These are phyloP conservation scores for Alternaria novae-zelandiae DNA, from an alignment of 2,329 filamentous ascomycete genomes.

Conservation along the genomic window DNA sequence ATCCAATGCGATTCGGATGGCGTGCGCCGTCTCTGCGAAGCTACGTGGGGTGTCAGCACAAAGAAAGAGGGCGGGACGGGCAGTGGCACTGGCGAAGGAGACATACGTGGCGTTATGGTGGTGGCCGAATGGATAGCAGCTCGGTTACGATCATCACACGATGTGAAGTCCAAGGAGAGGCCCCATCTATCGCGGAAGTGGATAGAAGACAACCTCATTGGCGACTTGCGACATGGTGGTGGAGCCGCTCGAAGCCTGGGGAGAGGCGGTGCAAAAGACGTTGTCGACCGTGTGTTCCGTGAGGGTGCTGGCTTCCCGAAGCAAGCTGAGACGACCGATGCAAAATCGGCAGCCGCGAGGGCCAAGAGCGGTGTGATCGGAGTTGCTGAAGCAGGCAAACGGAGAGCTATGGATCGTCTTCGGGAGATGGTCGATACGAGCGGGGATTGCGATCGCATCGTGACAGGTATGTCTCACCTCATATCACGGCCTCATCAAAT, in stretches of 20 bases:
- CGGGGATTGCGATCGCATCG: slow-evolving; percentile 78
- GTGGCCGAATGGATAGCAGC: slow-evolving; percentile 86
- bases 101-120: slow-evolving; percentile 83
- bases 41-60: slow-evolving; percentile 78
- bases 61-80: slow-evolving; percentile 69
- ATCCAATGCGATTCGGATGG: slow-evolving; percentile 89
- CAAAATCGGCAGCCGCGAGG: slow-evolving; percentile 62
- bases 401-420: slow-evolving; percentile 73
- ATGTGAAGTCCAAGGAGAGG: slow-evolving; percentile 44
- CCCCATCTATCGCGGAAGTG: slow-evolving; percentile 72
- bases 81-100: slow-evolving; percentile 70
- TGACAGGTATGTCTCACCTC: slow-evolving; percentile 57
- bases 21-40: slow-evolving; percentile 81
- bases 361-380: slow-evolving; percentile 58
- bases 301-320: slow-evolving; percentile 80
- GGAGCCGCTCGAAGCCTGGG: slow-evolving; percentile 75
- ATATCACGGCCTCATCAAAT: not conserved
- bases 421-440: slow-evolving; percentile 79
- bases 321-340: slow-evolving; percentile 55
- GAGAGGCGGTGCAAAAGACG: slow-evolving; percentile 74
- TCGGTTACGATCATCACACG: slow-evolving; percentile 61
- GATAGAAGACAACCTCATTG: slow-evolving; percentile 75
- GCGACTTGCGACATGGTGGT: slow-evolving; percentile 72
- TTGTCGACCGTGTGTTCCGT: slow-evolving; percentile 78
- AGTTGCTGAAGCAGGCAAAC: slow-evolving; percentile 75